Percentiles rank a stretch among this genome's conserved stretches.
Conservation (phyloP, 208 protist species). For the Leishmania guyanensis region DNA sequence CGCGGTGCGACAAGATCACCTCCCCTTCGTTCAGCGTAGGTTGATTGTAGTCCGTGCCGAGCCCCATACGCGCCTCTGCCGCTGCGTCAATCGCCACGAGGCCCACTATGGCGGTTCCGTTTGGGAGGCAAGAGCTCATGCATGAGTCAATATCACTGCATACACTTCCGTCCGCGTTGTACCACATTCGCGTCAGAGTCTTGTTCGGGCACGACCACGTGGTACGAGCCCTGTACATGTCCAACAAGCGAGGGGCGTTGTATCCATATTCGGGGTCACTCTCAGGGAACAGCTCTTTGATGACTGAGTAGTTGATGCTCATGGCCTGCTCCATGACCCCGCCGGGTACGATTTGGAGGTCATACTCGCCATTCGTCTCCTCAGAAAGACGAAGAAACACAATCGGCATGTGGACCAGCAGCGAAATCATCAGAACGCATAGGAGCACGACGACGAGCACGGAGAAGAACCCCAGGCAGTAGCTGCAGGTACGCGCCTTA, state of each 20-base stretch:
- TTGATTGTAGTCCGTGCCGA: slow-evolving; percentile 27
- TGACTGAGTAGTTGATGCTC: slow-evolving; percentile 59
- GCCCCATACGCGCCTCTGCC: slow-evolving; percentile 42
- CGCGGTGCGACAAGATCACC: slow-evolving; percentile 25
- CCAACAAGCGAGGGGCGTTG: slow-evolving; percentile 38
- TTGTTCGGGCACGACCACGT: slow-evolving; percentile 15
- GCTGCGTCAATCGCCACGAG: slow-evolving; percentile 29
- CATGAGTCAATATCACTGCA: slow-evolving; percentile 7
- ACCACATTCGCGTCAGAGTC: slow-evolving; percentile 15
- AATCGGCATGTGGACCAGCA: slow-evolving; percentile 63
- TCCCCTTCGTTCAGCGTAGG: slow-evolving; percentile 3
- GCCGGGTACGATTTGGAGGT: slow-evolving; percentile 51
- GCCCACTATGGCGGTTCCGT: neutral
- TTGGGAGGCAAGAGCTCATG: slow-evolving; percentile 13
- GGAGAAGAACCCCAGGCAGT: slow-evolving; percentile 65
- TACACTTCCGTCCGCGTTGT: slow-evolving; percentile 3
- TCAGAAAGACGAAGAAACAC: slow-evolving; percentile 74
- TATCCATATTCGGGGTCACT: slow-evolving; percentile 23
- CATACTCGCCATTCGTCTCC: slow-evolving; percentile 37
- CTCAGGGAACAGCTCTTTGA: slow-evolving; percentile 25
- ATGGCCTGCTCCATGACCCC: slow-evolving; percentile 27
- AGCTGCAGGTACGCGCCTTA: slow-evolving; percentile 51
- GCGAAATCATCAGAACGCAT: slow-evolving; percentile 61
- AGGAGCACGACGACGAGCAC: slow-evolving; percentile 74
- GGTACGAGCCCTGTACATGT: slow-evolving; percentile 8